phyloP scores from a whole-genome alignment of 495 filamentous ascomycete species.

The Trichoderma reesei region DNA sequence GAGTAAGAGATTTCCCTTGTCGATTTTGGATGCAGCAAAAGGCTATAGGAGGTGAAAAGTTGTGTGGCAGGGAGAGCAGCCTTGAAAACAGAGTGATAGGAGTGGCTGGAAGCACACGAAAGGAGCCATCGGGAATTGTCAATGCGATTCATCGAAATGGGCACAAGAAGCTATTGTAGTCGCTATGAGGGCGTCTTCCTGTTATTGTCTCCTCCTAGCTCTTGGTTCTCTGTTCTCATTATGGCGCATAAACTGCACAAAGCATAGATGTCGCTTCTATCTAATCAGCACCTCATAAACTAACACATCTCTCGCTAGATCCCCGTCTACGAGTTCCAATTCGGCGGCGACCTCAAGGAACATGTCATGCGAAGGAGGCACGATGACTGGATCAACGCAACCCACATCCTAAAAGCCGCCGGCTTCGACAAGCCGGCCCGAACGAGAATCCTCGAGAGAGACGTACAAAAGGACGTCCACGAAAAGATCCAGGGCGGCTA shows the following conservation, averaged over 20 bases:
- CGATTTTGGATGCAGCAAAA: not conserved
- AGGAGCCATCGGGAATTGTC: too few relatives aligned
- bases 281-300: not conserved
- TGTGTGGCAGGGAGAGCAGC: not conserved
- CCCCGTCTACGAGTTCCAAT: slow-evolving; percentile 82
- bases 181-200: not conserved
- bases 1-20: slow-evolving; percentile 47
- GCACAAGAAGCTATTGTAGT: too few relatives aligned
- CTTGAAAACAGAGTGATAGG: too few relatives aligned
- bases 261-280: not conserved
- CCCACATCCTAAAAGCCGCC: slow-evolving; percentile 77
- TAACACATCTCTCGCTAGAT: slow-evolving; percentile 50
- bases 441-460: slow-evolving; percentile 88
- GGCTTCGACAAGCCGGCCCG: slow-evolving; percentile 73
- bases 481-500: slow-evolving; percentile 98
- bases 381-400: slow-evolving; percentile 91
- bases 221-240: not conserved
- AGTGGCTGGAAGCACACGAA: too few relatives aligned
- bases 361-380: slow-evolving; percentile 81
- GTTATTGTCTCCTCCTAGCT: not conserved
- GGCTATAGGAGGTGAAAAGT: not conserved
- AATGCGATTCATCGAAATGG: too few relatives aligned
- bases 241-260: not conserved
- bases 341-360: slow-evolving; percentile 57
- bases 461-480: slow-evolving; percentile 91